Percentiles rank a stretch among this genome's conserved stretches.
These are phyloP conservation scores for Solanum etuberosum DNA, from an alignment of 257 asterid species.

Conservation along the genomic window DNA sequence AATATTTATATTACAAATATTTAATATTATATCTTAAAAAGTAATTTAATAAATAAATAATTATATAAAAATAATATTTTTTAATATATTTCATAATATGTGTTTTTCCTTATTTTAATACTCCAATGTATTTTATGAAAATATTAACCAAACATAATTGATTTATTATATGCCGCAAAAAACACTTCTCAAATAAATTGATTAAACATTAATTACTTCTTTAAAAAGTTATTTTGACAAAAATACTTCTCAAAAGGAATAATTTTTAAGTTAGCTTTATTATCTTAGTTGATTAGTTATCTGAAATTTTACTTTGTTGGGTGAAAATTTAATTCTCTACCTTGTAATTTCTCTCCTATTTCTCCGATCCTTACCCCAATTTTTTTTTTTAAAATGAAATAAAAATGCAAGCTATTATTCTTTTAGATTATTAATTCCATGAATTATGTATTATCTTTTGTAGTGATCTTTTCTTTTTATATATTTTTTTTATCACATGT, in stretches of 20 bases:
- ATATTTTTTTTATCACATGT: not conserved
- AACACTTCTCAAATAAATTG: not conserved
- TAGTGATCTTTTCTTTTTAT: not conserved
- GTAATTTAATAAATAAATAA: too few relatives aligned
- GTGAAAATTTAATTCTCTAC: not conserved
- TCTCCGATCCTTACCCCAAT: not conserved
- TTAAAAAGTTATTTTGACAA: not conserved
- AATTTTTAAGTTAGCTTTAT: not conserved
- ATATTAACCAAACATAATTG: not conserved
- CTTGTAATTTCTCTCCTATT: not conserved
- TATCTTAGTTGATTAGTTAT: not conserved
- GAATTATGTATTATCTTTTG: not conserved
- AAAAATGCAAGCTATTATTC: not conserved
- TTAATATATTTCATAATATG: not conserved
- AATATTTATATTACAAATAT: too few relatives aligned
- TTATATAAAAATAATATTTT: too few relatives aligned
- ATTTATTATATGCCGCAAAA: not conserved
- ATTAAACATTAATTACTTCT: not conserved
- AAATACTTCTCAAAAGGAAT: not conserved
- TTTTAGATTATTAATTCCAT: not conserved
- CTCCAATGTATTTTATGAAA: not conserved
- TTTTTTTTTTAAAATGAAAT: not conserved
- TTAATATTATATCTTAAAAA: too few relatives aligned
- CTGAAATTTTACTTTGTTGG: not conserved
- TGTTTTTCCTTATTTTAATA: not conserved